Evolutionary conservation across 78 protist genomes (phyloP).

Genomic region (Chrysochromulina tobinii): DNA sequence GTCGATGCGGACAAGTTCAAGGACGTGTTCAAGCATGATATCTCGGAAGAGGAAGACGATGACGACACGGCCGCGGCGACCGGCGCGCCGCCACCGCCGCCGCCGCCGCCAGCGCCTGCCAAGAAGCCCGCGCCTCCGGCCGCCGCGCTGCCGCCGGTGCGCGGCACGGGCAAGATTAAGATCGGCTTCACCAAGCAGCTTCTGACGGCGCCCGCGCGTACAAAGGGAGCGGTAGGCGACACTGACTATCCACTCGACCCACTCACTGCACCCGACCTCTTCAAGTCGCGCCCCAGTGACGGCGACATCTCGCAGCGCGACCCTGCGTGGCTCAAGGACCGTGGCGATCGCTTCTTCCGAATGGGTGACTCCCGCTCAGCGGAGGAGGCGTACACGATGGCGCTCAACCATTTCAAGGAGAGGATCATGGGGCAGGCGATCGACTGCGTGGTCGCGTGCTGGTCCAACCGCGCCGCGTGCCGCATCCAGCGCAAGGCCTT

Average conservation of each 20-base stretch:
- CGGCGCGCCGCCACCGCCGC: no score
- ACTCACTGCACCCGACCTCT: neutral
- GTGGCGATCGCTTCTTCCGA: neutral
- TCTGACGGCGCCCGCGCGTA: conserved; percentile 2
- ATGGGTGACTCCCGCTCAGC: neutral
- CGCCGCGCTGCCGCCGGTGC: neutral
- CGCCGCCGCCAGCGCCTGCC: neutral
- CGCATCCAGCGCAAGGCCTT: neutral
- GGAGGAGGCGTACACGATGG: neutral
- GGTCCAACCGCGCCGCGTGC: conserved; percentile 11
- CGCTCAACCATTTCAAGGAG: neutral
- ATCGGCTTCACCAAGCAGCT: neutral
- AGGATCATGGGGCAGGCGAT: conserved; percentile 5
- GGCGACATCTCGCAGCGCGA: conserved; percentile 24
- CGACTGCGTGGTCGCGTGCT: conserved; percentile 14
- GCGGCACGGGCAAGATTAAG: neutral
- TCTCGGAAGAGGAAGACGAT: neutral
- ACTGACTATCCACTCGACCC: neutral
- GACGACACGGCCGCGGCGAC: neutral
- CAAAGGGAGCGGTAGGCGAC: neutral
- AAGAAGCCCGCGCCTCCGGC: neutral
- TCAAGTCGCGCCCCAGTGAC: no score
- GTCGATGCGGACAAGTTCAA: no score
- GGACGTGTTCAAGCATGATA: no score
- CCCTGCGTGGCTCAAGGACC: conserved; percentile 24